A percentile compares a stretch with the other conserved stretches of the same genome.
Evolutionary conservation across 2,329 filamentous ascomycete genomes (phyloP).

Genomic region (Trichoderma atrobrunneum): DNA sequence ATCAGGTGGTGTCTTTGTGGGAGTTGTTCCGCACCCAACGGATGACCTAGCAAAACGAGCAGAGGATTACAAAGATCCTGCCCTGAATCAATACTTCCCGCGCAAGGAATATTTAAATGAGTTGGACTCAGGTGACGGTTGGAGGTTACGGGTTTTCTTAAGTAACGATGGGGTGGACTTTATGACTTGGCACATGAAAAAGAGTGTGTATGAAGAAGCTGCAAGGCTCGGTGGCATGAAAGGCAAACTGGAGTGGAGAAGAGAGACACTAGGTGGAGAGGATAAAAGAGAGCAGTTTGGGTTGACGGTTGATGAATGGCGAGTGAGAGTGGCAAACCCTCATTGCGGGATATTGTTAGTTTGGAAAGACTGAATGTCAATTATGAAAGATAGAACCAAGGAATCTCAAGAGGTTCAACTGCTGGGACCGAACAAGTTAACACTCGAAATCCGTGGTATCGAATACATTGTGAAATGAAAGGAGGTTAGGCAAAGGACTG

Average conservation of each 20-base stretch:
- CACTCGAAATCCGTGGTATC: neutral
- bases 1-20: slow-evolving; percentile 18
- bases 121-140: neutral
- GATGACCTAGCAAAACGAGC: slow-evolving; percentile 4
- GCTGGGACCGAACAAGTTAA: neutral
- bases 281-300: neutral
- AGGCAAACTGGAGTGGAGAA: slow-evolving; percentile 12
- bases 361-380: neutral
- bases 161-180: slow-evolving; percentile 10
- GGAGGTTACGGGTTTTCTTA: neutral
- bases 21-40: slow-evolving; percentile 8
- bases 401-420: neutral
- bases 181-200: slow-evolving; percentile 18
- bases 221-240: slow-evolving; percentile 16
- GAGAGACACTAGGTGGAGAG: neutral
- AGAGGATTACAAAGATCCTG: neutral
- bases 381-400: neutral
- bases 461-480: no score
- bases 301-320: neutral
- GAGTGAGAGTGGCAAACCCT: neutral
- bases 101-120: neutral
- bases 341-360: neutral
- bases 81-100: neutral
- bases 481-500: no score
- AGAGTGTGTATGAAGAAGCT: slow-evolving; percentile 15